These are phyloP conservation scores for Trichosanthes cucumerina DNA, from an alignment of 306 rosid species.

Conservation along the genomic window DNA sequence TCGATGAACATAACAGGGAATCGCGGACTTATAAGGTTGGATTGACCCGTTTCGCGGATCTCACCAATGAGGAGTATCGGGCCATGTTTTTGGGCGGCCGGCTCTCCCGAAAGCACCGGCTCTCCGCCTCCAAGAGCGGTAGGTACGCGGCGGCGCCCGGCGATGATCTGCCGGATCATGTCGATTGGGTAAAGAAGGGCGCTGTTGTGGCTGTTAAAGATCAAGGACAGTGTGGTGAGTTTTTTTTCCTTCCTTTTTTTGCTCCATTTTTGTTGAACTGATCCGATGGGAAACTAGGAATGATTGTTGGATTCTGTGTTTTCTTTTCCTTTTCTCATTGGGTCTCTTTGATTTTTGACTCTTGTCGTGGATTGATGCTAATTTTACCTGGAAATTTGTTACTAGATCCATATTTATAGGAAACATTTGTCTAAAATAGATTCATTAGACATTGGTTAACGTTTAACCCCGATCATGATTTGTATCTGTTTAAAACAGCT, in stretches of 20 bases:
- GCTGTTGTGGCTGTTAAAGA: slow-evolving; percentile 64
- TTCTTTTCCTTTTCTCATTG: background rate
- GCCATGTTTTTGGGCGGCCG: slow-evolving; percentile 32
- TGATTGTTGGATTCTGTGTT: background rate
- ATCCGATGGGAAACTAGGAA: background rate
- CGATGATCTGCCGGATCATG: slow-evolving; percentile 44
- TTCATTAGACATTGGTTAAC: background rate
- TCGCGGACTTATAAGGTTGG: slow-evolving; percentile 38
- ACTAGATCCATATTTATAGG: background rate
- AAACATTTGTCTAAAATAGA: background rate
- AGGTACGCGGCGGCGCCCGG: slow-evolving; percentile 37
- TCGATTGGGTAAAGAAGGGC: slow-evolving; percentile 80
- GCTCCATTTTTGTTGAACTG: background rate
- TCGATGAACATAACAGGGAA: slow-evolving; percentile 39
- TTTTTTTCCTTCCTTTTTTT: background rate
- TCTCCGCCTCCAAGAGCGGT: slow-evolving; percentile 19
- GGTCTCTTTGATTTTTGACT: slow-evolving; percentile 2
- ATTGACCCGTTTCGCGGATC: slow-evolving; percentile 62
- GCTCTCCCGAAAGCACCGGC: slow-evolving; percentile 1
- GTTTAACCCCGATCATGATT: background rate
- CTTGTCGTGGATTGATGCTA: background rate
- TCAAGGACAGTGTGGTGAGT: slow-evolving; percentile 95
- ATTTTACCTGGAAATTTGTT: slow-evolving; percentile 7
- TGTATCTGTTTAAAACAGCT: background rate
- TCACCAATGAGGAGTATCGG: slow-evolving; percentile 63